Percentiles rank a stretch among this genome's conserved stretches.
Evolutionary conservation across 1,284 basidiomycete species (phyloP).

Genomic region (Naganishia sp.): DNA sequence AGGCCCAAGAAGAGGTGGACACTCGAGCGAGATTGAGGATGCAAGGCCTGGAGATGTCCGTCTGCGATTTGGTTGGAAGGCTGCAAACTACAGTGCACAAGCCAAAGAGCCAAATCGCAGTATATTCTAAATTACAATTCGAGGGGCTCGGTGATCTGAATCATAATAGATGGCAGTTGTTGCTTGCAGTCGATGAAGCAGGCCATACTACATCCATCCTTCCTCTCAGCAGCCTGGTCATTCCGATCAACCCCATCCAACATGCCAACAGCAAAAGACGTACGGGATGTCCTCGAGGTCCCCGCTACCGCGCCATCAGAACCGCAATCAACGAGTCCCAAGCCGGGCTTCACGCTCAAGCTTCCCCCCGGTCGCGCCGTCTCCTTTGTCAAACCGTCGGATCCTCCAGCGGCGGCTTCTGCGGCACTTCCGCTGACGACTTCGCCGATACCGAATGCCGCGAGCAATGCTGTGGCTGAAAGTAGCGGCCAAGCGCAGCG

Average conservation of each 20-base stretch:
- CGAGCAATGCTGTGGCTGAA: background rate
- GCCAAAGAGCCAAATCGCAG: too few relatives aligned
- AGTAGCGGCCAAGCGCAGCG: background rate
- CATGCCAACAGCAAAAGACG: conserved; percentile 64
- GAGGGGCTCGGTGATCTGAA: too few relatives aligned
- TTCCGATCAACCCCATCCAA: background rate
- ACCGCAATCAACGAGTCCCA: conserved; percentile 45
- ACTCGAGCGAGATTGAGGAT: too few relatives aligned
- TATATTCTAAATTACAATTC: too few relatives aligned
- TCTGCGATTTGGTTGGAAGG: too few relatives aligned
- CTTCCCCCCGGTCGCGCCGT: conserved; percentile 45
- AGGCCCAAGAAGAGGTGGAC: too few relatives aligned
- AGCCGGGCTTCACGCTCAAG: conserved; percentile 39
- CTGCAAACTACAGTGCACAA: too few relatives aligned
- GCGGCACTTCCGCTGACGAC: background rate
- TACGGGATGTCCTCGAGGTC: conserved; percentile 75
- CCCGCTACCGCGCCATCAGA: conserved; percentile 40
- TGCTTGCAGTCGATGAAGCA: too few relatives aligned
- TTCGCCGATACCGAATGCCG: too few relatives aligned
- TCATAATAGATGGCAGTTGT: too few relatives aligned
- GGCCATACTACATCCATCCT: too few relatives aligned
- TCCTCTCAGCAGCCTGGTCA: background rate
- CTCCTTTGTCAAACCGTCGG: background rate
- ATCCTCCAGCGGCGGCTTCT: background rate
- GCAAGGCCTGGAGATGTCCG: too few relatives aligned